These are phyloP conservation scores for Rubia peregrina DNA, from an alignment of 305 asterid species.

Conservation along the genomic window DNA sequence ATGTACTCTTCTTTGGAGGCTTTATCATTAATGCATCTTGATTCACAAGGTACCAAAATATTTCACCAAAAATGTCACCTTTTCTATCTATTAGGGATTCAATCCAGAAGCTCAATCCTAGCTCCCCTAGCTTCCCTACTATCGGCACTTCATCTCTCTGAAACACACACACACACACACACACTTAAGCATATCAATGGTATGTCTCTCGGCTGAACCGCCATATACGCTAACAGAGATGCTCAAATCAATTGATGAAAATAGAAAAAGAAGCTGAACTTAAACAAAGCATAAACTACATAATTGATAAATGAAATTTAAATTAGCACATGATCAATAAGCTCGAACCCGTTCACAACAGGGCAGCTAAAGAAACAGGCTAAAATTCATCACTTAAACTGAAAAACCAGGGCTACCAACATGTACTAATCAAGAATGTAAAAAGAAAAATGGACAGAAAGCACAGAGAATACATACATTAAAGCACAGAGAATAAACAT, in stretches of 20 bases:
- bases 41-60: slow-evolving; percentile 17
- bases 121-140: slow-evolving; percentile 7
- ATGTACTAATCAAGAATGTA: neutral
- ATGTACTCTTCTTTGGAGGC: slow-evolving; percentile 55
- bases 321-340: neutral
- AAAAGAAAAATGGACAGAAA: too few relatives aligned
- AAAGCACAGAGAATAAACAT: too few relatives aligned
- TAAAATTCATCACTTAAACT: neutral
- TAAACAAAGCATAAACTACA: too few relatives aligned
- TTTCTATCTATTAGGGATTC: neutral
- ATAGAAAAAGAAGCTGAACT: too few relatives aligned
- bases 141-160: neutral
- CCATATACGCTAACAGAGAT: too few relatives aligned
- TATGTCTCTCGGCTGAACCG: too few relatives aligned
- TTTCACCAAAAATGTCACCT: neutral
- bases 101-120: neutral
- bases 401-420: neutral
- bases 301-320: slow-evolving; percentile 12
- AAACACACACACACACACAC: neutral
- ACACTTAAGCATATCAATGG: too few relatives aligned
- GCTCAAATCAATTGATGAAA: too few relatives aligned
- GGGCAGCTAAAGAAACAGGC: neutral
- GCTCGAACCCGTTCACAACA: neutral
- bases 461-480: too few relatives aligned
- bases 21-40: slow-evolving; percentile 54